These are phyloP conservation scores for Grosmannia clavigera DNA, from an alignment of 2,329 filamentous ascomycete species.

Conservation along the genomic window DNA sequence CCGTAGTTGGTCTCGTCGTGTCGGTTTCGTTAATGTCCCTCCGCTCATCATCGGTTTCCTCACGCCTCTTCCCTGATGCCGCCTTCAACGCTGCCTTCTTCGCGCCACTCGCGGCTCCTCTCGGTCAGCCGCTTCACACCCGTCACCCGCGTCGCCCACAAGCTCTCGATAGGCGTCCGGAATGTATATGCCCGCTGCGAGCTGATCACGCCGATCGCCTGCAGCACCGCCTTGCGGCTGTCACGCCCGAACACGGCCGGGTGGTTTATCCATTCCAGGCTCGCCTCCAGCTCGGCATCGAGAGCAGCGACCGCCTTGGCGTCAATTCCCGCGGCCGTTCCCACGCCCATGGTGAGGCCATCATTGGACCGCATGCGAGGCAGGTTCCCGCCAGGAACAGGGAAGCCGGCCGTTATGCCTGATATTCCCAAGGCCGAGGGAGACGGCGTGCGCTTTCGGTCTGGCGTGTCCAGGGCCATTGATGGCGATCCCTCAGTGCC, in stretches of 20 bases:
- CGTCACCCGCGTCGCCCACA: constrained; percentile 74
- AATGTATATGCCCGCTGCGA: constrained; percentile 91
- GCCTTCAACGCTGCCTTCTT: constrained; percentile 64
- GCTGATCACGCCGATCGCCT: constrained; percentile 93
- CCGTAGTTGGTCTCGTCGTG: neutral
- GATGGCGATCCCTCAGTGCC: constrained; percentile 31
- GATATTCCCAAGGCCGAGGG: constrained; percentile 37
- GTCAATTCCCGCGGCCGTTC: constrained; percentile 60
- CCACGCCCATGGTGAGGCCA: constrained; percentile 39
- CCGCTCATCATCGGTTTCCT: neutral
- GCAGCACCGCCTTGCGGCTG: constrained; percentile 86
- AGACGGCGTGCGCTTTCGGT: constrained; percentile 43
- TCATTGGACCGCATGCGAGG: constrained; percentile 43
- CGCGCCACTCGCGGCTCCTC: constrained; percentile 81
- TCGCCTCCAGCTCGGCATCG: constrained; percentile 80
- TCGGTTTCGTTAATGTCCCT: neutral
- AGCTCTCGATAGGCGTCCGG: constrained; percentile 73
- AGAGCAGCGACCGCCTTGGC: constrained; percentile 68
- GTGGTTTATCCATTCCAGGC: constrained; percentile 94
- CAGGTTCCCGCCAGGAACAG: constrained; percentile 26
- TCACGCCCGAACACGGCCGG: constrained; percentile 90
- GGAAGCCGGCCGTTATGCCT: constrained; percentile 26
- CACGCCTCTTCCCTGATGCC: constrained; percentile 49
- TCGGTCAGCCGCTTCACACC: constrained; percentile 76
- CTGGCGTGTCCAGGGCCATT: constrained; percentile 30